These are phyloP conservation scores for Serendipita vermifera DNA, from an alignment of 768 basidiomycete species.

Conservation along the genomic window DNA sequence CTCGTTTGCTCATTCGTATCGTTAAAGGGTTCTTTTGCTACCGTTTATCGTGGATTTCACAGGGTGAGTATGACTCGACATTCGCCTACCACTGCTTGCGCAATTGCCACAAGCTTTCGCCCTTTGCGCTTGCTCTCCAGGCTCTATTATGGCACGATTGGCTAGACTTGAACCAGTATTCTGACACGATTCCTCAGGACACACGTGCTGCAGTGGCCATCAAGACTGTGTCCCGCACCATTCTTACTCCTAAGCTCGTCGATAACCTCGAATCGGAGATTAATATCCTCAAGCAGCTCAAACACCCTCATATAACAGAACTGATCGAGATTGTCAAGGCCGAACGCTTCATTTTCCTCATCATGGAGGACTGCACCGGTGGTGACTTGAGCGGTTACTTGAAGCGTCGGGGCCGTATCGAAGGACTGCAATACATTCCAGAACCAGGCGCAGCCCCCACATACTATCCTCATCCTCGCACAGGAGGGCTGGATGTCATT, in stretches of 20 bases:
- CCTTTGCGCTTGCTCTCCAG: not conserved
- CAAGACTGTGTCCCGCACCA: constrained; percentile 84
- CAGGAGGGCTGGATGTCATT: constrained; percentile 80
- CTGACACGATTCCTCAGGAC: constrained; percentile 36
- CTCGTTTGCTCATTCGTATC: not conserved
- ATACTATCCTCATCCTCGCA: constrained; percentile 83
- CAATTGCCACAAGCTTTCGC: constrained; percentile 3
- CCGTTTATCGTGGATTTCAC: constrained; percentile 88
- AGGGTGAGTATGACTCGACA: constrained; percentile 40
- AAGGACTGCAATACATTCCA: constrained; percentile 73
- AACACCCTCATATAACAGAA: constrained; percentile 85
- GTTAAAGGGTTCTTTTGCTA: constrained; percentile 75
- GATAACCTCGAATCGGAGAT: constrained; percentile 99
- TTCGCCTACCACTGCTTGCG: not conserved
- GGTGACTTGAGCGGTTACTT: constrained; percentile 95
- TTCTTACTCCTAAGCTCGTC: constrained; percentile 79
- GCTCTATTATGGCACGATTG: not conserved
- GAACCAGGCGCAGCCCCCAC: constrained; percentile 52
- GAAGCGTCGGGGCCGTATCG: constrained; percentile 90
- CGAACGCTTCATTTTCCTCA: constrained; percentile 52
- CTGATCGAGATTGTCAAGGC: constrained; percentile 74
- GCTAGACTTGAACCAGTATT: constrained; percentile 9
- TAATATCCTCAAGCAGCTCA: constrained; percentile 85
- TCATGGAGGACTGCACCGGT: constrained; percentile 96
- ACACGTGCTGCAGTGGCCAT: constrained; percentile 73